Conservation (phyloP, 768 basidiomycete species). For the Megacollybia marginata region DNA sequence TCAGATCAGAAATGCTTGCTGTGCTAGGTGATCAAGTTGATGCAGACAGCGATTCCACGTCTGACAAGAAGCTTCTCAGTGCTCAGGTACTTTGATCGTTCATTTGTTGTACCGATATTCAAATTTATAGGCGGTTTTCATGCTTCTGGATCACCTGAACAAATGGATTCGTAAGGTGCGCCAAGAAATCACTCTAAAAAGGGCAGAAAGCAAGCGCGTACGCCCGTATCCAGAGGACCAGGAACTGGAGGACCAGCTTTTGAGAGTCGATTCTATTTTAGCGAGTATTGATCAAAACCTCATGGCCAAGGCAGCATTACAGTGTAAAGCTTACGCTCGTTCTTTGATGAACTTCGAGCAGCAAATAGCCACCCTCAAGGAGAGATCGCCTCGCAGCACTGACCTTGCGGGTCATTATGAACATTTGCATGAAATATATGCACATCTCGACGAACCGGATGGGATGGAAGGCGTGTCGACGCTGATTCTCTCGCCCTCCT, state of each 20-base stretch:
- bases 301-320: conserved; percentile 89
- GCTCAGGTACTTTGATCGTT: conserved; percentile 66
- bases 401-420: conserved; percentile 76
- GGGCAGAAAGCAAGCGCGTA: conserved; percentile 41
- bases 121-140: conserved; percentile 74
- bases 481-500: conserved; percentile 76
- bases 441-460: conserved; percentile 94
- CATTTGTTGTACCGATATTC: conserved; percentile 1
- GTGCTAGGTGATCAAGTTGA: conserved; percentile 87
- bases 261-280: conserved; percentile 72
- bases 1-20: conserved; percentile 67
- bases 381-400: conserved; percentile 28
- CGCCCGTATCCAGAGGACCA: conserved; percentile 27
- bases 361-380: conserved; percentile 53
- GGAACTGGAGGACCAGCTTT: conserved; percentile 51
- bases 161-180: conserved; percentile 78
- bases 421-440: conserved; percentile 90
- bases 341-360: conserved; percentile 94
- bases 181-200: conserved; percentile 48
- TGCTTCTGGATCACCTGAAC: conserved; percentile 90
- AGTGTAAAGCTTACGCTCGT: conserved; percentile 91
- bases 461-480: conserved; percentile 98
- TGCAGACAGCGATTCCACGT: conserved; percentile 42
- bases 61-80: conserved; percentile 82
- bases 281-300: conserved; percentile 80